These are phyloP conservation scores for Annulohypoxylon bovei DNA, from an alignment of 495 filamentous ascomycete species.

Conservation along the genomic window DNA sequence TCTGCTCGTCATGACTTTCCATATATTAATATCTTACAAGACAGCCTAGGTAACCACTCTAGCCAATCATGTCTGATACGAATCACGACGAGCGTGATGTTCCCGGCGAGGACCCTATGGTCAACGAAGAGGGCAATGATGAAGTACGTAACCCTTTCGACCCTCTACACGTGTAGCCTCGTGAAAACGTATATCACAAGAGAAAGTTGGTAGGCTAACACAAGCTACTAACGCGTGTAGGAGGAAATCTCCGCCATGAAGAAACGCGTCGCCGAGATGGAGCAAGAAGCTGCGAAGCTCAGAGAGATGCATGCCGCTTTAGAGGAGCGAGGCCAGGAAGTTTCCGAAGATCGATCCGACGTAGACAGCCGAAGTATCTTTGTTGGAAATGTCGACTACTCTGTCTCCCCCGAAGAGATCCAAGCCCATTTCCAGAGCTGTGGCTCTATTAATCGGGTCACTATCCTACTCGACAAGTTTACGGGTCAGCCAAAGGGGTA, in stretches of 20 bases:
- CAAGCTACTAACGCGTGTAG: conserved; percentile 44
- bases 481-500: conserved; percentile 98
- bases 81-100: conserved; percentile 44
- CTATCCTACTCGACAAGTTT: conserved; percentile 97
- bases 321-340: conserved; percentile 82
- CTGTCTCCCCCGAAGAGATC: conserved; percentile 96
- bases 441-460: conserved; percentile 97
- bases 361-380: conserved; percentile 96
- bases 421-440: conserved; percentile 99
- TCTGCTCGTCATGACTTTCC: background rate
- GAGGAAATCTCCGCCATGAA: conserved; percentile 99
- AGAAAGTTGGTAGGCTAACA: conserved; percentile 28
- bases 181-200: background rate
- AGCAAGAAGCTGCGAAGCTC: conserved; percentile 94
- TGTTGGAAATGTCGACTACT: conserved; percentile 99
- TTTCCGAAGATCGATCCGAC: conserved; percentile 94
- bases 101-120: conserved; percentile 44
- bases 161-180: background rate
- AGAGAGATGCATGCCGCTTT: conserved; percentile 94
- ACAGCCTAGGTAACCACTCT: background rate
- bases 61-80: conserved; percentile 45
- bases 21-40: conserved; percentile 6
- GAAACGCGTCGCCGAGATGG: conserved; percentile 97
- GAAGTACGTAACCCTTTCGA: conserved; percentile 50
- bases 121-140: conserved; percentile 56